Conservation (phyloP, 192 early-diverging fungal species). For the Backusella westeae region DNA sequence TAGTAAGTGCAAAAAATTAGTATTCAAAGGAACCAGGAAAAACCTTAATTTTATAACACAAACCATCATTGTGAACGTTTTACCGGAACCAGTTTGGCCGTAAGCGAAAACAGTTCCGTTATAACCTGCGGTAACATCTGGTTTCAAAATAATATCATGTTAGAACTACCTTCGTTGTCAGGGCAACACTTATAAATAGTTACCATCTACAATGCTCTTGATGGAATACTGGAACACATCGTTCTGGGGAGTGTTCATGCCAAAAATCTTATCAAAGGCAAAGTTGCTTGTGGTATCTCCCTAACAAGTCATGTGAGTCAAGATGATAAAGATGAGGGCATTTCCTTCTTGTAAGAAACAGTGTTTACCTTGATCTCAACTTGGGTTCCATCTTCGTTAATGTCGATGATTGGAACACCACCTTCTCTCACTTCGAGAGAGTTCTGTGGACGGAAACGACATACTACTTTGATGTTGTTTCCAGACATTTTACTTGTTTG, state of each 20-base stretch:
- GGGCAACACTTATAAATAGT: background rate
- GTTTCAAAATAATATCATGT: background rate
- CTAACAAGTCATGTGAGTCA: background rate
- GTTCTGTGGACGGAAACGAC: conserved; percentile 97
- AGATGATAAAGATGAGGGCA: conserved; percentile 46
- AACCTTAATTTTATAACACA: background rate
- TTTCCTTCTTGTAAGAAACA: conserved; percentile 12
- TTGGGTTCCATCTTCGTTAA: conserved; percentile 72
- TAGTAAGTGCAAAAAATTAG: conserved; percentile 35
- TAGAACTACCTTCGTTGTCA: background rate
- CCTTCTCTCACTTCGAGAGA: conserved; percentile 87
- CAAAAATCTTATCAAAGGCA: conserved; percentile 94
- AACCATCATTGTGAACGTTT: conserved; percentile 97
- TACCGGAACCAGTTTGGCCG: conserved; percentile 98
- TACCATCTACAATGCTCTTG: conserved; percentile 88
- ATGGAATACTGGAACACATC: conserved; percentile 92
- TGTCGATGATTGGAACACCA: conserved; percentile 81
- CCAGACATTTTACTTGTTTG: conserved; percentile 46
- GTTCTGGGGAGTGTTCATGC: conserved; percentile 74
- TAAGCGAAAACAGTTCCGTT: conserved; percentile 99
- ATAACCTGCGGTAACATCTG: conserved; percentile 66
- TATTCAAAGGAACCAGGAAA: background rate
- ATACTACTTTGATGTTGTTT: conserved; percentile 96
- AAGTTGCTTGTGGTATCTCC: conserved; percentile 51
- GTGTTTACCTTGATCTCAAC: conserved; percentile 38